Conservation (phyloP, 2,329 filamentous ascomycete species). For the Xylariaceae sp. region DNA sequence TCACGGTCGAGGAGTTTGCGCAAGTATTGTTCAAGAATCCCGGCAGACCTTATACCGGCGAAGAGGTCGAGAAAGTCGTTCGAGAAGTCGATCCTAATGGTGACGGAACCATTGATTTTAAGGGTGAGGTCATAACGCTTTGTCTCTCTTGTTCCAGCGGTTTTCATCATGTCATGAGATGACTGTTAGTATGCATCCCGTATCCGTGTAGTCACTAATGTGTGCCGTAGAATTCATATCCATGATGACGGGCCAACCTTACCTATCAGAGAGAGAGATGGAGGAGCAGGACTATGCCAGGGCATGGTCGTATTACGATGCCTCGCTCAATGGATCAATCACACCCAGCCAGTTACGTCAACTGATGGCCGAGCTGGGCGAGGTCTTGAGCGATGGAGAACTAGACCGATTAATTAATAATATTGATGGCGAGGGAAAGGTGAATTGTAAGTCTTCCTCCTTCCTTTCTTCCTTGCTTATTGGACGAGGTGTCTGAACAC, state of each 20-base stretch:
- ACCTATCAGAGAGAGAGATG: slow-evolving; percentile 26
- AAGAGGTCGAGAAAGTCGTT: slow-evolving; percentile 36
- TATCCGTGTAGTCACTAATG: background rate
- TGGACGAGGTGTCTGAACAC: background rate
- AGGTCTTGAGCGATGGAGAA: slow-evolving; percentile 33
- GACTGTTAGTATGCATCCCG: background rate
- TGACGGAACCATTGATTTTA: slow-evolving; percentile 37
- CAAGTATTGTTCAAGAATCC: slow-evolving; percentile 34
- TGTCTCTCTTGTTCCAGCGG: background rate
- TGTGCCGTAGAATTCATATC: slow-evolving; percentile 36
- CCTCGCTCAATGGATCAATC: slow-evolving; percentile 33
- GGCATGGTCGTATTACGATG: slow-evolving; percentile 36
- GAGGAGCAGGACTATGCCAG: slow-evolving; percentile 28
- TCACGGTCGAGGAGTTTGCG: slow-evolving; percentile 36
- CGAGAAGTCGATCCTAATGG: slow-evolving; percentile 37
- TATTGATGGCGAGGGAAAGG: slow-evolving; percentile 34
- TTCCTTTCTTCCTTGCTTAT: slow-evolving; percentile 22
- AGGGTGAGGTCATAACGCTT: slow-evolving; percentile 26
- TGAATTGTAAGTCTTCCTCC: slow-evolving; percentile 32
- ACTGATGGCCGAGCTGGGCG: slow-evolving; percentile 31
- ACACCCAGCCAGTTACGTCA: slow-evolving; percentile 33
- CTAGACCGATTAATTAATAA: slow-evolving; percentile 33
- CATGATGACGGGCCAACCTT: slow-evolving; percentile 39
- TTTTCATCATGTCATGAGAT: background rate
- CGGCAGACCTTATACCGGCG: slow-evolving; percentile 27